phyloP scores from a whole-genome alignment of 345 rosid genomes.

The Ceriops tagal region DNA sequence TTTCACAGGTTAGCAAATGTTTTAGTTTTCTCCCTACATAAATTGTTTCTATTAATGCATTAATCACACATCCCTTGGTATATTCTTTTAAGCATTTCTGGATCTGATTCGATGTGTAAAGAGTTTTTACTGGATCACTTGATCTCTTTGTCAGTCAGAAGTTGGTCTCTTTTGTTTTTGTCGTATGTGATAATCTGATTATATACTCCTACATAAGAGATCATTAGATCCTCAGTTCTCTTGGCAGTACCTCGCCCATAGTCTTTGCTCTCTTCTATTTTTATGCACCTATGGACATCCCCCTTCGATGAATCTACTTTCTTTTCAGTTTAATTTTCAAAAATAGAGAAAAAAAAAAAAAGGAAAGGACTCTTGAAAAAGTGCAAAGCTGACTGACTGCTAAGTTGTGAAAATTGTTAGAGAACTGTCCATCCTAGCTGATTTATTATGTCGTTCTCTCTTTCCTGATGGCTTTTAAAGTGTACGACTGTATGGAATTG shows the following conservation, averaged over 20 bases:
- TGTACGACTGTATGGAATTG: background rate
- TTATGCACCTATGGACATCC: background rate
- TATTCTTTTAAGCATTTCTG: background rate
- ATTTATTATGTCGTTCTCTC: background rate
- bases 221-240: background rate
- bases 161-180: background rate
- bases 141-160: background rate
- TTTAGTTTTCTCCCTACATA: background rate
- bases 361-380: background rate
- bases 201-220: too few species aligned
- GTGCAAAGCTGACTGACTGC: background rate
- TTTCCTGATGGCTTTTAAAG: background rate
- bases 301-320: background rate
- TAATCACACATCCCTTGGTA: too few species aligned
- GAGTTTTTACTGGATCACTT: background rate
- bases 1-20: conserved; percentile 55
- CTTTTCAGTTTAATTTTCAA: too few species aligned
- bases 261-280: background rate
- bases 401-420: background rate
- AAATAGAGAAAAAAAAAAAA: background rate
- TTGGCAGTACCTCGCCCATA: background rate
- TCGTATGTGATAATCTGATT: too few species aligned
- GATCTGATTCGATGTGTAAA: conserved; percentile 5
- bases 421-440: background rate
- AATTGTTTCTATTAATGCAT: background rate